phyloP scores from a whole-genome alignment of 148 eudicot genomes.

The Talinum fruticosum region DNA sequence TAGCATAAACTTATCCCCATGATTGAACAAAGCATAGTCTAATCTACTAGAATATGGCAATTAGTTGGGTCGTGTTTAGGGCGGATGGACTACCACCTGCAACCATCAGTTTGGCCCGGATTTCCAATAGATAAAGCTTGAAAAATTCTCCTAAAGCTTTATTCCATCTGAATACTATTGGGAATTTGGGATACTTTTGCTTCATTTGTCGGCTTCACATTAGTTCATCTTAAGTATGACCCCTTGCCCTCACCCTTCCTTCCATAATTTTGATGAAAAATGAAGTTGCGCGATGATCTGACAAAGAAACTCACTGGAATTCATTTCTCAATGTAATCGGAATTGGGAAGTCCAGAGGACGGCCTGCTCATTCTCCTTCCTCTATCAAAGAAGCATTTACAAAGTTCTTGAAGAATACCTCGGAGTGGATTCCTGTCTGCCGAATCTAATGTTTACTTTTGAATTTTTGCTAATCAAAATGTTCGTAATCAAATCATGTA shows the following conservation, averaged over 20 bases:
- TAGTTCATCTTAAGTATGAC: background rate
- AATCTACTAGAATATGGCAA: too few species aligned
- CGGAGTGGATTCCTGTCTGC: background rate
- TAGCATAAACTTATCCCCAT: too few species aligned
- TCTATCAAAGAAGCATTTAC: background rate
- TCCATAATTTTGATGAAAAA: background rate
- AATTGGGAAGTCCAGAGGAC: background rate
- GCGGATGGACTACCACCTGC: too few species aligned
- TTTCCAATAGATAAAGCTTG: too few species aligned
- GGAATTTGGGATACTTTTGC: background rate
- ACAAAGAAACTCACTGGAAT: background rate
- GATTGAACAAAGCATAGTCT: too few species aligned
- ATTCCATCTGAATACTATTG: background rate
- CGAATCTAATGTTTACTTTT: background rate
- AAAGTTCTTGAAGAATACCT: background rate
- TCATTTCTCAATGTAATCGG: background rate
- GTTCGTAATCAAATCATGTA: background rate
- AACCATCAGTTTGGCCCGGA: too few species aligned
- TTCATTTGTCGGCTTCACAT: background rate
- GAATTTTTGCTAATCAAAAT: background rate
- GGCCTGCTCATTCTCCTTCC: background rate
- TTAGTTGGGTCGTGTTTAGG: too few species aligned
- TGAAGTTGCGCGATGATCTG: background rate
- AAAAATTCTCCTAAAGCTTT: background rate
- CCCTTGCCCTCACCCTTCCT: background rate